Evolutionary conservation across 2,329 filamentous ascomycete species (phyloP).

Genomic region (Fusarium coffeatum): DNA sequence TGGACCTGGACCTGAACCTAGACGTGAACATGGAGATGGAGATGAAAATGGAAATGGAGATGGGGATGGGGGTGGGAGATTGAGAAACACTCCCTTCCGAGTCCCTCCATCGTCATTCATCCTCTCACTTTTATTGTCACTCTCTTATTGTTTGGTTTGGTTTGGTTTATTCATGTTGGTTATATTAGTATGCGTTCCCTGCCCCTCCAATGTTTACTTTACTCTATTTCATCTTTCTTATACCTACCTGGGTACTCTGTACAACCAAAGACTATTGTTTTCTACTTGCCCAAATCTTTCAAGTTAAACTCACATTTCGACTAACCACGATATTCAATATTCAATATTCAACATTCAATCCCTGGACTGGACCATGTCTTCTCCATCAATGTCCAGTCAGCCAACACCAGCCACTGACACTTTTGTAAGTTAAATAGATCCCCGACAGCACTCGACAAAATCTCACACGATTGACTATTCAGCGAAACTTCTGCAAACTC

Average conservation of each 20-base stretch:
- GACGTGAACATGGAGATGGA: not conserved
- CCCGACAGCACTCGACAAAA: not conserved
- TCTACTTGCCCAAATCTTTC: not conserved
- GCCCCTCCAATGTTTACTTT: slow-evolving; percentile 19
- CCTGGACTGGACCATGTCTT: slow-evolving; percentile 17
- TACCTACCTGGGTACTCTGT: not conserved
- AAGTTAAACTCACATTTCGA: not conserved
- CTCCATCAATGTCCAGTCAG: slow-evolving; percentile 3
- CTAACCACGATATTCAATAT: not conserved
- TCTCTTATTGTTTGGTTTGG: slow-evolving; percentile 25
- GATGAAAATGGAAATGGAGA: slow-evolving; percentile 4
- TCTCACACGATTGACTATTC: not conserved
- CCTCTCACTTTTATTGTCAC: slow-evolving; percentile 4
- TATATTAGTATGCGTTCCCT: slow-evolving; percentile 41
- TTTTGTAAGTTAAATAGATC: slow-evolving; percentile 33
- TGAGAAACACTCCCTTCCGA: slow-evolving; percentile 36
- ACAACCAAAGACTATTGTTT: not conserved
- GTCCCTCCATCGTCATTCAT: slow-evolving; percentile 39
- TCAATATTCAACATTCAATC: not conserved
- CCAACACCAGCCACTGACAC: slow-evolving; percentile 5
- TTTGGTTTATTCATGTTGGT: not conserved
- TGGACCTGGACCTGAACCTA: not conserved
- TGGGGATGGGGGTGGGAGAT: slow-evolving; percentile 22
- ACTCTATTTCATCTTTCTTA: not conserved
- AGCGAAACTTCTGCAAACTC: slow-evolving; percentile 58